These are phyloP conservation scores for Trichomonas tenax DNA, from an alignment of 208 protist genomes.

Conservation along the genomic window DNA sequence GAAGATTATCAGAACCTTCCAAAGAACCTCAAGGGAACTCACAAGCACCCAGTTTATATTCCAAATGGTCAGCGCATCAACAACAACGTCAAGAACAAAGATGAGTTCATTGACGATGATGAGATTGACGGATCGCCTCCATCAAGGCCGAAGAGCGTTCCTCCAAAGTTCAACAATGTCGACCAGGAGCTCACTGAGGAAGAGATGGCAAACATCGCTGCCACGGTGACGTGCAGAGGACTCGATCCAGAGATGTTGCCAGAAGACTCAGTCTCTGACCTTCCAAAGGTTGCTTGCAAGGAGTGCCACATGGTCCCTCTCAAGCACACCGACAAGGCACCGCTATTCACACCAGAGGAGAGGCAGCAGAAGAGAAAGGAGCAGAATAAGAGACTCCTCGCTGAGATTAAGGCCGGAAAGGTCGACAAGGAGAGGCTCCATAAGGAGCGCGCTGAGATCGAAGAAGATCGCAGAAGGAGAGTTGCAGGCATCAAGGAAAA, in stretches of 20 bases:
- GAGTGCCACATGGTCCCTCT: not conserved
- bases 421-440: not conserved
- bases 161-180: not conserved
- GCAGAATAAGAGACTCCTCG: not conserved
- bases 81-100: not conserved
- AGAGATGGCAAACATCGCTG: not conserved
- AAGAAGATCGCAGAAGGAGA: not conserved
- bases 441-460: not conserved
- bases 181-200: not conserved
- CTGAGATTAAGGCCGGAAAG: not conserved
- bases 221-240: not conserved
- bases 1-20: not conserved
- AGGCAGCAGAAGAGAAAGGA: not conserved
- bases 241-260: not conserved
- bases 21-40: not conserved
- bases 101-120: not conserved
- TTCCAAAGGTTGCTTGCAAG: not conserved
- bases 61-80: not conserved
- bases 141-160: not conserved
- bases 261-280: not conserved
- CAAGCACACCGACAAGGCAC: not conserved
- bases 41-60: not conserved
- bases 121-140: not conserved
- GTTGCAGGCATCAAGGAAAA: not conserved
- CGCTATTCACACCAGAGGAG: not conserved